These are phyloP conservation scores for Eucommia ulmoides DNA, from an alignment of 257 asterid genomes.

Conservation along the genomic window DNA sequence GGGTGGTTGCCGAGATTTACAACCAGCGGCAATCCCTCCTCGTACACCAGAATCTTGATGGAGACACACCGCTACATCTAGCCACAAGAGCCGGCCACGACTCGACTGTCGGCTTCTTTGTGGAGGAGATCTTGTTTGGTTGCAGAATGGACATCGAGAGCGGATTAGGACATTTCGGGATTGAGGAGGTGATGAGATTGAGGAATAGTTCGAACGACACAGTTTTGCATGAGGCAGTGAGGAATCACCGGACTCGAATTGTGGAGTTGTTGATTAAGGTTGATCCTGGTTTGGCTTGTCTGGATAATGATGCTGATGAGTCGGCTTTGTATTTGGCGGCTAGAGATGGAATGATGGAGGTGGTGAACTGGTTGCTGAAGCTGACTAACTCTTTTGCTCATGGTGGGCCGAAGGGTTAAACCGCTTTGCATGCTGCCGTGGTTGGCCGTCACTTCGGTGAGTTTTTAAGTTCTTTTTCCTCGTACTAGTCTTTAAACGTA, in stretches of 20 bases:
- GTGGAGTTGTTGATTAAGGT: too few species aligned
- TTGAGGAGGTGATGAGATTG: not conserved
- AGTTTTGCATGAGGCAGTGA: not conserved
- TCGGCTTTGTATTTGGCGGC: not conserved
- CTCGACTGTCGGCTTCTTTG: not conserved
- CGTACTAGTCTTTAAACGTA: too few species aligned
- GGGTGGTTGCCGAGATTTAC: not conserved
- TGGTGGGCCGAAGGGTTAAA: not conserved
- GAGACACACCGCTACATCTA: too few species aligned
- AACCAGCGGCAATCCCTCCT: not conserved
- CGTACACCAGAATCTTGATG: not conserved
- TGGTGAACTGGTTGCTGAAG: not conserved
- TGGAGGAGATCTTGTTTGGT: not conserved
- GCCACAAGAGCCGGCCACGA: not conserved
- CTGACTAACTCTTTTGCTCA: not conserved
- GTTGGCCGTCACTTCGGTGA: not conserved
- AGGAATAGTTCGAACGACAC: not conserved
- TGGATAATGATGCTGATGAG: not conserved
- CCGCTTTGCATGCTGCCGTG: not conserved
- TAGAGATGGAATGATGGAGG: not conserved
- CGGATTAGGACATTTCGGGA: not conserved
- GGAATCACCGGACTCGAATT: not conserved
- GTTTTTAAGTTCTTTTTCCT: too few species aligned
- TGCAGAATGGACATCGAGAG: not conserved
- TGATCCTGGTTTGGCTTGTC: not conserved